These are phyloP conservation scores for Pseudogymnoascus verrucosus DNA, from an alignment of 2,329 filamentous ascomycete species.

Conservation along the genomic window DNA sequence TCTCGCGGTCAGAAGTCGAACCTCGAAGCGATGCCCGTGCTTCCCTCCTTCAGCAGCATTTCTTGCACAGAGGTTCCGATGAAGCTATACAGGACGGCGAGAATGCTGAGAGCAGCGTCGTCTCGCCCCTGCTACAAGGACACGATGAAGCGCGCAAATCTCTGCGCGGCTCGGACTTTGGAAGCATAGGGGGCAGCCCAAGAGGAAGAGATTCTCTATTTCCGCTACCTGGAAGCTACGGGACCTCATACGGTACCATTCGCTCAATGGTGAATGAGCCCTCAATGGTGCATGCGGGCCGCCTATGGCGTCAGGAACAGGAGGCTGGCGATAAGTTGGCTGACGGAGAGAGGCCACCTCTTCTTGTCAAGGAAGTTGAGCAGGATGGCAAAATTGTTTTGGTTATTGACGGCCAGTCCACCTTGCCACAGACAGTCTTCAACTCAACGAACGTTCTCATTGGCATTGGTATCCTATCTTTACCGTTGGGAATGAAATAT, in stretches of 20 bases:
- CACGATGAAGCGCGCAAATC: constrained; percentile 10
- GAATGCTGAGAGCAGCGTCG: constrained; percentile 12
- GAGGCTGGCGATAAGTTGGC: constrained; percentile 35
- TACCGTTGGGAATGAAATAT: constrained; percentile 82
- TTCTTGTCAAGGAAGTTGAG: constrained; percentile 83
- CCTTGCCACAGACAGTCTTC: constrained; percentile 88
- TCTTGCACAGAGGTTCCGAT: constrained; percentile 33
- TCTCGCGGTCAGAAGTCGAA: constrained; percentile 21
- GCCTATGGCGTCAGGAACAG: constrained; percentile 45
- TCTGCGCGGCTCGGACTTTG: constrained; percentile 19
- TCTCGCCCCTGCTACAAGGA: constrained; percentile 29
- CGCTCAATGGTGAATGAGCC: constrained; percentile 24
- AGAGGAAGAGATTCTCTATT: constrained; percentile 44
- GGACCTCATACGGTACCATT: constrained; percentile 51
- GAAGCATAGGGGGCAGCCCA: constrained; percentile 28
- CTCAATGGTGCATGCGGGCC: constrained; percentile 44
- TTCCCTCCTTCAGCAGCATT: constrained; percentile 43
- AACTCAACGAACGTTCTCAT: constrained; percentile 81
- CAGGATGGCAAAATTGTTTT: constrained; percentile 80
- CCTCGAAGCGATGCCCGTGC: constrained; percentile 19
- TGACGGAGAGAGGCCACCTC: constrained; percentile 58
- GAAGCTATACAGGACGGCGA: constrained; percentile 24
- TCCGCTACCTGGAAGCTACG: constrained; percentile 65
- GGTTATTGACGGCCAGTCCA: constrained; percentile 87
- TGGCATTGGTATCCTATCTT: constrained; percentile 78